phyloP scores from a whole-genome alignment of 169 alveolate species.

The Besnoitia besnoiti region DNA sequence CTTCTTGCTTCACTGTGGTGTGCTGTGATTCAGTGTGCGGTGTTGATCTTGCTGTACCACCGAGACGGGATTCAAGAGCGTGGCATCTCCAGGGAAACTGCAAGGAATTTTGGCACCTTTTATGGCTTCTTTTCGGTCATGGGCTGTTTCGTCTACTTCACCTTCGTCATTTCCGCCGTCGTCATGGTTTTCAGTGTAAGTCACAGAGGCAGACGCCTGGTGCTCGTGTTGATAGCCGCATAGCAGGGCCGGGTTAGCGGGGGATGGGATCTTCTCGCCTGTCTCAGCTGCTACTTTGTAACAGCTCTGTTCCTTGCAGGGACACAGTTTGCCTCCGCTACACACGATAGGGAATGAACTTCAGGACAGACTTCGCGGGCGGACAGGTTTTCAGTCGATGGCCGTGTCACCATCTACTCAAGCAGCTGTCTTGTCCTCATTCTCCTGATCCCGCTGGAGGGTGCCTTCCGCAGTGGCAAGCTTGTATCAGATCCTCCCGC shows the following conservation, averaged over 20 bases:
- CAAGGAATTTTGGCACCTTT: not conserved
- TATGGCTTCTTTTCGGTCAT: slow-evolving; percentile 17
- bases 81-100: slow-evolving; percentile 10
- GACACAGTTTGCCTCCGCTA: not conserved
- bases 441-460: too few relatives aligned
- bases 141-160: not conserved
- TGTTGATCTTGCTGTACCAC: slow-evolving; percentile 34
- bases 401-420: too few relatives aligned
- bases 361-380: too few relatives aligned
- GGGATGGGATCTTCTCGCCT: too few relatives aligned
- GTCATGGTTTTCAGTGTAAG: slow-evolving; percentile 12
- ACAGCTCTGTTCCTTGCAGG: not conserved
- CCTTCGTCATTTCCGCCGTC: slow-evolving; percentile 12
- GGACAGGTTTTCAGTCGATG: too few relatives aligned
- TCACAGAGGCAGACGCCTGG: not conserved
- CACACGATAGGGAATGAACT: too few relatives aligned
- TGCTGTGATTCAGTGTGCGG: slow-evolving; percentile 33
- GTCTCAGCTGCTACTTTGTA: not conserved
- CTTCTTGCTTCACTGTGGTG: not conserved
- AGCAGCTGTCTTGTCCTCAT: too few relatives aligned
- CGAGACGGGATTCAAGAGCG: slow-evolving; percentile 32
- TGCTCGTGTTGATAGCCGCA: too few relatives aligned
- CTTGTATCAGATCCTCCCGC: too few relatives aligned
- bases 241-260: too few relatives aligned
- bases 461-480: too few relatives aligned